Evolutionary conservation across 1,284 basidiomycete species (phyloP).

Genomic region (Malassezia cuniculi): DNA sequence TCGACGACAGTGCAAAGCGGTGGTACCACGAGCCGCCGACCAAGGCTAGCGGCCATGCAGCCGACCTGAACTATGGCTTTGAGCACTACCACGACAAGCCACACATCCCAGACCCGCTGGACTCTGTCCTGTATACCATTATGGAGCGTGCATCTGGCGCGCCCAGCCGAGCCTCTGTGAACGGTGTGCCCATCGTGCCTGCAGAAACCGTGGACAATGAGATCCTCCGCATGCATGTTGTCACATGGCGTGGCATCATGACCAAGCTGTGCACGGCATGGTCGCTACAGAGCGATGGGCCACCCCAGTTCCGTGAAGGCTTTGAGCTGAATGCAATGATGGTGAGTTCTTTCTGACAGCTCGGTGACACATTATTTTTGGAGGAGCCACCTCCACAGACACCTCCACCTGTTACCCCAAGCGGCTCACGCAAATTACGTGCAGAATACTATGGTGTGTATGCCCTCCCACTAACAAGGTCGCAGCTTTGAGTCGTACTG

Average conservation of each 20-base stretch:
- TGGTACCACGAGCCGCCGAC: constrained; percentile 12
- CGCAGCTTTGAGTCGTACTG: constrained; percentile 80
- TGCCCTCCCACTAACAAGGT: constrained; percentile 20
- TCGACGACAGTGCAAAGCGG: constrained; percentile 10
- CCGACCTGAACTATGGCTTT: constrained; percentile 43
- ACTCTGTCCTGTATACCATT: constrained; percentile 15
- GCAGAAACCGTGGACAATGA: constrained; percentile 16
- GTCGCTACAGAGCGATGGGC: constrained; percentile 11
- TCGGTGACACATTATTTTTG: constrained; percentile 59
- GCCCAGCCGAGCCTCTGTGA: background rate
- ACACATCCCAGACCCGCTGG: constrained; percentile 15
- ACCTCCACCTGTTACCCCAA: background rate
- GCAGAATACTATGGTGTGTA: constrained; percentile 14
- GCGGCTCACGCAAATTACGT: background rate
- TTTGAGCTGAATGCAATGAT: constrained; percentile 33
- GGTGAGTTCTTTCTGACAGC: constrained; percentile 10
- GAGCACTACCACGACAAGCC: constrained; percentile 58
- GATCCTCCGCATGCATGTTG: constrained; percentile 48
- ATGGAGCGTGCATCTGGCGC: constrained; percentile 8
- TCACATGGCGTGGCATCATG: constrained; percentile 79
- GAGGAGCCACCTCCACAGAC: constrained; percentile 53
- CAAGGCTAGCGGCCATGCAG: background rate
- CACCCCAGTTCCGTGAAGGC: constrained; percentile 45
- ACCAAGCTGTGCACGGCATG: constrained; percentile 54
- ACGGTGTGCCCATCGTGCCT: constrained; percentile 1